Evolutionary conservation across 2,329 filamentous ascomycete species (phyloP), one percentile per base, ranked within the genome.

Genomic region (Kalaharituber pfeilii): DNA sequence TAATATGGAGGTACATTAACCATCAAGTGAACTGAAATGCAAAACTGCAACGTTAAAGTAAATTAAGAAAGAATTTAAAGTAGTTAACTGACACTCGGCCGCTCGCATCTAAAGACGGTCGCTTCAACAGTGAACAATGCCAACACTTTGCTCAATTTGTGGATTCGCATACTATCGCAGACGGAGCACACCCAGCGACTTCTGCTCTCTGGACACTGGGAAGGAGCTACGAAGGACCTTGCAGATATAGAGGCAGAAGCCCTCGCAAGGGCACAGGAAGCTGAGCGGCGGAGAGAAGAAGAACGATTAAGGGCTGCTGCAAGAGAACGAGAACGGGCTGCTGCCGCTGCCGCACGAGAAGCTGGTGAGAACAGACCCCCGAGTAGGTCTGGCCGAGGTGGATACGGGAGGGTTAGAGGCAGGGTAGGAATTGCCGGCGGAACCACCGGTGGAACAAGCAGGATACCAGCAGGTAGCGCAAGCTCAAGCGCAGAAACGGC

Each of bases 141-240:
- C 2, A 93, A 88, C 13, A 84, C 84, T 1, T 77, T 98, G 13
- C 79, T 98, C 28, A 87, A 93, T 64, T 94, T 88, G 15, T 98
- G 89, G 89, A 94, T 87, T 7, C 81, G 87, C 52, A 95, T 98
- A 61, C 77, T 98, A 11, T 91, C 86, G 5, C 91, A 98, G 69
- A 95, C 91, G 3, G 91, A 98, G 69, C 91, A 98, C 69, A 96
- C 94, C 66, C 88, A 96, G 68, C 81, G 91, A 24, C 73, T 98
- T 51, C 82, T 98, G 45, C 75, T 96, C 47, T 84, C 94, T 65
- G 84, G 86, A 1, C 74, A 79, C 56, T 98, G 89, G 87, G 82
- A 89, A 65, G 91, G 91, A 54, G 84, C 88, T 26, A 84, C 79
- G 3, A 80, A 88, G 65, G 91, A 98, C 69, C 69, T 94, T 36